Percentiles rank a stretch among this genome's conserved stretches.
Evolutionary conservation across 306 rosid species (phyloP).

Genomic region (Cucurbita moschata): DNA sequence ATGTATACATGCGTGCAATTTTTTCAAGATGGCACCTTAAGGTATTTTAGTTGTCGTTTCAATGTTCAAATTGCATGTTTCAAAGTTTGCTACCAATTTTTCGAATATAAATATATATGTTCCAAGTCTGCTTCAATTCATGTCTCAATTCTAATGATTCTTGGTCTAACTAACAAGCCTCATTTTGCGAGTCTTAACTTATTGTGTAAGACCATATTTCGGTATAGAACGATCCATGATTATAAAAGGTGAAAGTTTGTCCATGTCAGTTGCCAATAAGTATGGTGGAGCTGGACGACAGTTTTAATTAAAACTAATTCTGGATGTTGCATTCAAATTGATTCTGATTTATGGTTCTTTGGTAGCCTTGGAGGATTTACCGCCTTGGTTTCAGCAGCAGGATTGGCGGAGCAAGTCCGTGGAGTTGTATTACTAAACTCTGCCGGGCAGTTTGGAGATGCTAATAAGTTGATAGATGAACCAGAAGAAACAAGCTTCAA

Average conservation of each 20-base stretch:
- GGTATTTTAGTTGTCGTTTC: neutral
- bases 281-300: neutral
- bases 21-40: neutral
- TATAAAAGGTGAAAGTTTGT: neutral
- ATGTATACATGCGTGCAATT: too few relatives aligned
- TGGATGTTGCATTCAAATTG: neutral
- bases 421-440: slow-evolving; percentile 79
- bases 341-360: slow-evolving; percentile 4
- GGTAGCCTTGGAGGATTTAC: slow-evolving; percentile 96
- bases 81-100: neutral
- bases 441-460: slow-evolving; percentile 80
- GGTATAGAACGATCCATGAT: neutral
- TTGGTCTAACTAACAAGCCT: neutral
- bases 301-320: neutral
- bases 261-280: neutral
- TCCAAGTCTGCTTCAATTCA: neutral
- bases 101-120: neutral
- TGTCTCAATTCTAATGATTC: neutral
- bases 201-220: neutral
- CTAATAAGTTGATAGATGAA: slow-evolving; percentile 20
- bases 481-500: slow-evolving; percentile 50
- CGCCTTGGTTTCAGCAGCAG: slow-evolving; percentile 70
- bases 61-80: neutral
- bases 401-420: slow-evolving; percentile 48
- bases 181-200: neutral